Conservation (phyloP, 805 yeast species). For the Saturnispora diversa region DNA sequence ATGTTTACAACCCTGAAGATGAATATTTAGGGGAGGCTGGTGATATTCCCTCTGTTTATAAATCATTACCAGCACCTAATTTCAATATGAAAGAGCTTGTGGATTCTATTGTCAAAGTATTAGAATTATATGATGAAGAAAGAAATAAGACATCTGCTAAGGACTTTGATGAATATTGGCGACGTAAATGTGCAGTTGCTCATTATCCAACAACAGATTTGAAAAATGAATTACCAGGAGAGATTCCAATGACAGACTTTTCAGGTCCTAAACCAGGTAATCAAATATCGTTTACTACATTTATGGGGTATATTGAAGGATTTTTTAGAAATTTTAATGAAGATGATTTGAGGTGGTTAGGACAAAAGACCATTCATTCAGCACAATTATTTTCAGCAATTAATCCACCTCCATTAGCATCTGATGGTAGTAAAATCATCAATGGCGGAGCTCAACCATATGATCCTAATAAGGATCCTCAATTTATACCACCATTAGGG, state of each 20-base stretch:
- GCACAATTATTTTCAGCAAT: constrained; percentile 7
- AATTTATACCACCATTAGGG: constrained; percentile 77
- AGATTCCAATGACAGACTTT: constrained; percentile 78
- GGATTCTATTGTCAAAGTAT: constrained; percentile 17
- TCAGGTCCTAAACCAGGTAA: constrained; percentile 76
- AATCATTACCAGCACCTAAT: constrained; percentile 2
- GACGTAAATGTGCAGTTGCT: constrained; percentile 76
- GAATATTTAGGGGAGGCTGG: constrained; percentile 16
- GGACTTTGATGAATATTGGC: constrained; percentile 50
- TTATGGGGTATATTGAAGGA: constrained; percentile 76
- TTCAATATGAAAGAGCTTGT: constrained; percentile 18
- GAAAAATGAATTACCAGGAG: constrained; percentile 73
- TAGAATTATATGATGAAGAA: constrained; percentile 35
- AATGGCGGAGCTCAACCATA: constrained; percentile 3
- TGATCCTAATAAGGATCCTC: constrained; percentile 37
- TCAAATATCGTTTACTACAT: constrained; percentile 88
- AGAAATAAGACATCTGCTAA: constrained; percentile 52
- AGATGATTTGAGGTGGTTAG: constrained; percentile 72
- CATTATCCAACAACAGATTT: constrained; percentile 81
- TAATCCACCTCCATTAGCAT: constrained; percentile 6
- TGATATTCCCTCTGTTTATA: constrained; percentile 39
- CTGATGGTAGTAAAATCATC: constrained; percentile 7
- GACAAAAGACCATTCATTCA: constrained; percentile 33
- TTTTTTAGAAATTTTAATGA: constrained; percentile 70
- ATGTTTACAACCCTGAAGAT: background rate